Conservation (phyloP, 768 basidiomycete species). For the Leccinum aurantiacum region DNA sequence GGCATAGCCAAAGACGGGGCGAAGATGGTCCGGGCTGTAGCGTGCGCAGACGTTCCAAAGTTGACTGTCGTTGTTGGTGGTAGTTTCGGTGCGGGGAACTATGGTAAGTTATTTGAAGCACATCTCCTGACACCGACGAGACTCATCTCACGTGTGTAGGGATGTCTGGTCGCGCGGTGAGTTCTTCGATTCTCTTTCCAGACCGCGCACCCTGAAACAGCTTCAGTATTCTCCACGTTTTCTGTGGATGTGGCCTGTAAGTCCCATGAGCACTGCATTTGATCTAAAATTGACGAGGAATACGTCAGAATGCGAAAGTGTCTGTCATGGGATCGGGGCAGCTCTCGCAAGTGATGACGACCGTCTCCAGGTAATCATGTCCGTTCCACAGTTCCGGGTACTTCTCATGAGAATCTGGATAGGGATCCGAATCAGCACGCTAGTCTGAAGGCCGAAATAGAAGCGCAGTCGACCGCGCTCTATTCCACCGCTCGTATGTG, state of each 20-base stretch:
- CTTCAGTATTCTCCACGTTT: constrained; percentile 87
- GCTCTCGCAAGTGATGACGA: constrained; percentile 89
- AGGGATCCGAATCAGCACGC: constrained; percentile 82
- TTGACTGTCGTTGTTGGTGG: constrained; percentile 91
- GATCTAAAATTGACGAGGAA: constrained; percentile 8
- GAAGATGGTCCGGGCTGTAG: constrained; percentile 96
- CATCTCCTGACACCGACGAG: constrained; percentile 4
- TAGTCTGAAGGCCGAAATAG: constrained; percentile 77
- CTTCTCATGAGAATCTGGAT: constrained; percentile 1
- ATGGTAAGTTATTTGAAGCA: constrained; percentile 50
- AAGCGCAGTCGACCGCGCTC: constrained; percentile 80
- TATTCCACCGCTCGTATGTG: constrained; percentile 92
- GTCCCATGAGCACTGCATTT: constrained; percentile 28
- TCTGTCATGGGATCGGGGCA: constrained; percentile 96
- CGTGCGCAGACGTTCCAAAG: constrained; percentile 92
- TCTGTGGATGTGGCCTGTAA: constrained; percentile 97
- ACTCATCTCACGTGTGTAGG: constrained; percentile 43
- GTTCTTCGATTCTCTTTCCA: constrained; percentile 30
- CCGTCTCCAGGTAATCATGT: constrained; percentile 75
- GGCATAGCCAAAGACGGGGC: constrained; percentile 95
- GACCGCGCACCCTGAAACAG: constrained; percentile 5
- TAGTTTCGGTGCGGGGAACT: constrained; percentile 94
- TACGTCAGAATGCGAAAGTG: constrained; percentile 77
- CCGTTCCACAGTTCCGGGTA: not conserved
- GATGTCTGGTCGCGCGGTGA: constrained; percentile 89